Conservation (phyloP, 2,329 filamentous ascomycete genomes). For the Stachybotrys elegans region DNA sequence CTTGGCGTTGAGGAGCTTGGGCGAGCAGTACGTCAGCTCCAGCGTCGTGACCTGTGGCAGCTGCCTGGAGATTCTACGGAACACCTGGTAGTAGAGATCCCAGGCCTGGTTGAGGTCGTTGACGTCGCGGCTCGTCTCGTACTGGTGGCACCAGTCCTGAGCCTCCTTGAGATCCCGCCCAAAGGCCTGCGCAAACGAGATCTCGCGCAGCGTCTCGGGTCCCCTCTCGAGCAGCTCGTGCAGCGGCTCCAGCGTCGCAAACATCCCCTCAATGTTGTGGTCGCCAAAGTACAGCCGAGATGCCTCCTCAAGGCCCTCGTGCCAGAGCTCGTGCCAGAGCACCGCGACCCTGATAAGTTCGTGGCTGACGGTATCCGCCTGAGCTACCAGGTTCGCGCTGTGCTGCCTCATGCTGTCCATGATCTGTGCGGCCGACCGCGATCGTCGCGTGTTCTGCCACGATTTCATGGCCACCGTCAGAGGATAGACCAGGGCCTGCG, state of each 20-base stretch:
- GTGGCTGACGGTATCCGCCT: constrained; percentile 91
- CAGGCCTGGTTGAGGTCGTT: constrained; percentile 96
- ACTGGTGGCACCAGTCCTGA: constrained; percentile 91
- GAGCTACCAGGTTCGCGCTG: constrained; percentile 85
- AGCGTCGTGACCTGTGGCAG: constrained; percentile 87
- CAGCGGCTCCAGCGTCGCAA: constrained; percentile 80
- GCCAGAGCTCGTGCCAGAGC: constrained; percentile 98
- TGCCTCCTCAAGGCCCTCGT: constrained; percentile 94
- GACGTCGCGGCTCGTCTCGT: constrained; percentile 80
- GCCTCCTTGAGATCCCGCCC: constrained; percentile 93
- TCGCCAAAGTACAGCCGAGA: constrained; percentile 96
- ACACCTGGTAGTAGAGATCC: constrained; percentile 99
- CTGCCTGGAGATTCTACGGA: constrained; percentile 90
- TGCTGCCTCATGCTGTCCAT: constrained; percentile 99
- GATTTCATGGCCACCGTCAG: constrained; percentile 98
- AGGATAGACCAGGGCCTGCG: constrained; percentile 93
- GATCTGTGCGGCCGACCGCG: constrained; percentile 82
- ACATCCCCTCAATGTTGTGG: constrained; percentile 97
- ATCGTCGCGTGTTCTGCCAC: constrained; percentile 71
- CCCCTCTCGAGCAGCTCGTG: constrained; percentile 89
- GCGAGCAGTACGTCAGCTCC: constrained; percentile 94
- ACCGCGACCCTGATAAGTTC: constrained; percentile 97
- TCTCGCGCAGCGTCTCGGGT: constrained; percentile 88
- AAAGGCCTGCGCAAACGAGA: constrained; percentile 96
- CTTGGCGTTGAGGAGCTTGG: constrained; percentile 78